phyloP scores from a whole-genome alignment of 352 stramenopile genomes.

The Paralagenidium karlingii region DNA sequence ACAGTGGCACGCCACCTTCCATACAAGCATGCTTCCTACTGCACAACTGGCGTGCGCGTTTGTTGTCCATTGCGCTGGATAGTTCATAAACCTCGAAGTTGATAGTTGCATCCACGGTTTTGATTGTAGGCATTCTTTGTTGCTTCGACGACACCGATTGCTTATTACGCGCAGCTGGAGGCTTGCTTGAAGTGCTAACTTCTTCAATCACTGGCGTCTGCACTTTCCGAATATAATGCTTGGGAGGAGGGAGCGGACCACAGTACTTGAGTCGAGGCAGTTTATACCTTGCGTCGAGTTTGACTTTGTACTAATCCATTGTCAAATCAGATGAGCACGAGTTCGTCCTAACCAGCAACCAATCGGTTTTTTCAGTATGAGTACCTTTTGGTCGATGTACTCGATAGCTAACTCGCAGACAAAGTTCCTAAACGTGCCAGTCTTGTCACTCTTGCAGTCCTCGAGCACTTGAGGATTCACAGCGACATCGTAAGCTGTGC shows the following conservation, averaged over 20 bases:
- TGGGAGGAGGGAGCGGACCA: constrained; percentile 41
- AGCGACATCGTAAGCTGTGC: constrained; percentile 61
- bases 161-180: constrained; percentile 5
- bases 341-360: neutral
- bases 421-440: constrained; percentile 65
- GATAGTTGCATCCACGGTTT: neutral
- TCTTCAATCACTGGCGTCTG: constrained; percentile 65
- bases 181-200: constrained; percentile 9
- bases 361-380: too few relatives aligned
- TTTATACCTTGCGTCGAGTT: constrained; percentile 64
- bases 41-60: neutral
- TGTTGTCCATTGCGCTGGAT: neutral
- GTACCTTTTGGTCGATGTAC: constrained; percentile 73
- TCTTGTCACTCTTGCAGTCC: constrained; percentile 50
- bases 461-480: constrained; percentile 66
- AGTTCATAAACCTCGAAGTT: constrained; percentile 33
- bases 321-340: neutral
- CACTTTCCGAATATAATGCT: constrained; percentile 70
- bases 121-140: neutral
- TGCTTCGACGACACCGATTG: constrained; percentile 1
- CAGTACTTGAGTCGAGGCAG: constrained; percentile 55
- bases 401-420: constrained; percentile 70
- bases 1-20: constrained; percentile 24
- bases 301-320: constrained; percentile 49
- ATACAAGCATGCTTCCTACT: constrained; percentile 8